Evolutionary conservation across 352 stramenopile genomes (phyloP), one percentile per base, ranked within the genome.

Genomic region (Pythium periplocum): DNA sequence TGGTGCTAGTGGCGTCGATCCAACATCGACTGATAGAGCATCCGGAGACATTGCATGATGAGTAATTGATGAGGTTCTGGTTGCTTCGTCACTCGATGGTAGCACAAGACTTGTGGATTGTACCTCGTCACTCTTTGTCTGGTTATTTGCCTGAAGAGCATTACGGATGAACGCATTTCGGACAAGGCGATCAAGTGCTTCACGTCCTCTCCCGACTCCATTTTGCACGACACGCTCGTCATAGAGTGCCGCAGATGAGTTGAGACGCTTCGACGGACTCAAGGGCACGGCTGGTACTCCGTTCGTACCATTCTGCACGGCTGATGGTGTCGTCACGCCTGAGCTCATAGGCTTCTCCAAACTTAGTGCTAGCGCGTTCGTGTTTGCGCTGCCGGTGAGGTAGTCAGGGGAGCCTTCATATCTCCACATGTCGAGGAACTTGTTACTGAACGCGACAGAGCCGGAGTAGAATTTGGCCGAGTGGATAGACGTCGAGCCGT

Each of bases 351-450:
- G 17, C 17, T 26, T 26, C 17, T 26, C 17, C 17, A 26, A 26
- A 26, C 17, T 26, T 26, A 26, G 17, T 26, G 17, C 17, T 26
- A 26, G 17, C 17, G 17, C 17, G 17, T 26, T 26, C 17, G 17
- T 26, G 17, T 26, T 26, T 26, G 17, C 61, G 26, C 71, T 63
- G 3, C 72, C 75, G 1, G 73, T 79, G 26, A 91, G 61, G 51
- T 91, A 91, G 61, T 91, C 81, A 0, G 78, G 79, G 3, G 78
- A 91, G 26, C 77, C 81, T 68, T 91, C 81, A 49, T 86, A 79
- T 12, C 76, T 66, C 81, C 81, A 91, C 75, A 90, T 86, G 53
- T 87, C 78, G 37, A 92, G 68, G 41, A 89, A 92, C 44, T 78
- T 81, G 66, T 86, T 86, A 59, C 72, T 87, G 63, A 92, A 90